Evolutionary conservation across 768 basidiomycete species (phyloP), one percentile per base, ranked within the genome.

Genomic region (Lactifluus piperatus): DNA sequence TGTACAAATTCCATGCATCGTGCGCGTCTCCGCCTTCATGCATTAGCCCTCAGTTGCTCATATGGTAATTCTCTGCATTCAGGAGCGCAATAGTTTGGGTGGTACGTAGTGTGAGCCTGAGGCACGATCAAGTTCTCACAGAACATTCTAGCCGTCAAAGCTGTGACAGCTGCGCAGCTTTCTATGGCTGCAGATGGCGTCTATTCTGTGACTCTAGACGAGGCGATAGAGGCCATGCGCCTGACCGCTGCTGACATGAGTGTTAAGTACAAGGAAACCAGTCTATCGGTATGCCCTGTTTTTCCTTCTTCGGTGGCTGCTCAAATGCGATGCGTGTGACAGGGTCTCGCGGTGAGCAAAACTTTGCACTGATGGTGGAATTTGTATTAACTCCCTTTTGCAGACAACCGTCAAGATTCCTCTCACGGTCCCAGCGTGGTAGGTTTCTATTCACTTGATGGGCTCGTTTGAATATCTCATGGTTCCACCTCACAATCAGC

Each of bases 1-100:
- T 11, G 93, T 95, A 2, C 92, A 97, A 70, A 91, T 97, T 8
- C 94, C 94, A 6, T 98, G 95, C 69, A 97, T 97, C 58, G 93
- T 93, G 72, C 67, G 86, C 67, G 86, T 73, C 51, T 58, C 67
- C 41, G 50, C 60, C 29, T 54, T 63, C 63, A 27, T 16, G 26
- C 37, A 36, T 30, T n/a, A 30, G 37, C 47, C 22, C 27, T 20
- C 48, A 44, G 58, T 56, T 43, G 50, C 39, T 61, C 7, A 56
- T 49, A 16, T 24, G 27, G 14, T 37, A 44, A n/a, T 22, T 34
- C 47, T 24, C n/a, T 44, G 11, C 24, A 9, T 55, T 5, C 64
- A 87, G 85, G 88, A 91, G 72, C 81, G 91, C 30, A 92, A 93
- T 69, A 90, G 88, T 71, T 74, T 93, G 24, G 90, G 90, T 74